These are phyloP conservation scores for Trichoderma parareesei DNA, from an alignment of 495 filamentous ascomycete genomes.

Conservation along the genomic window DNA sequence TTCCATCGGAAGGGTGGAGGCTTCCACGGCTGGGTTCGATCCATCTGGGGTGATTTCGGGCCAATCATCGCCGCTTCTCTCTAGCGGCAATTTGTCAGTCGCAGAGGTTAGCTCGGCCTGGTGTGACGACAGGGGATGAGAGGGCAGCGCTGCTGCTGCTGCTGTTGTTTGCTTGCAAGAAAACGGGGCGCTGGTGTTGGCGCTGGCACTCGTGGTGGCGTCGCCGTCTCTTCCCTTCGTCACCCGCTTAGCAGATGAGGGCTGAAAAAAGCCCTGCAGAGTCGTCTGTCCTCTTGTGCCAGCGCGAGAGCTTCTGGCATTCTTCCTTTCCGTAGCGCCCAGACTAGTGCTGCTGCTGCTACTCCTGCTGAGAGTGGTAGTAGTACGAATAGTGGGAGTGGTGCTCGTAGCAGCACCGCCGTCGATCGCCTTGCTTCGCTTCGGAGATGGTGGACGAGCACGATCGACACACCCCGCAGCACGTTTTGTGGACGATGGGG, in stretches of 20 bases:
- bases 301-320: neutral
- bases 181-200: neutral
- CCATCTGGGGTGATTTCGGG: neutral
- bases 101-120: neutral
- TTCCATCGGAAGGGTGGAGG: neutral
- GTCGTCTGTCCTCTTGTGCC: slow-evolving; percentile 50
- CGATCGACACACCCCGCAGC: slow-evolving; percentile 4
- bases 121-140: neutral
- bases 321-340: neutral
- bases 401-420: neutral
- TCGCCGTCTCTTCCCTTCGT: slow-evolving; percentile 12
- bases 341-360: neutral
- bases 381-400: too few relatives aligned
- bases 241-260: slow-evolving; percentile 10
- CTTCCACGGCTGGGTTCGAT: slow-evolving; percentile 7
- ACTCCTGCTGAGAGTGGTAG: too few relatives aligned
- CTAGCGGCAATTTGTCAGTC: neutral
- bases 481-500: neutral
- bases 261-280: slow-evolving; percentile 76
- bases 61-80: neutral
- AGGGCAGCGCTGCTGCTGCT: neutral
- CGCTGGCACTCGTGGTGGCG: neutral
- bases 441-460: neutral
- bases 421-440: neutral
- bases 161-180: neutral